Base-by-base conservation (phyloP, 2,329 filamentous ascomycete species). In the Cladophialophora bantiana region DNA sequence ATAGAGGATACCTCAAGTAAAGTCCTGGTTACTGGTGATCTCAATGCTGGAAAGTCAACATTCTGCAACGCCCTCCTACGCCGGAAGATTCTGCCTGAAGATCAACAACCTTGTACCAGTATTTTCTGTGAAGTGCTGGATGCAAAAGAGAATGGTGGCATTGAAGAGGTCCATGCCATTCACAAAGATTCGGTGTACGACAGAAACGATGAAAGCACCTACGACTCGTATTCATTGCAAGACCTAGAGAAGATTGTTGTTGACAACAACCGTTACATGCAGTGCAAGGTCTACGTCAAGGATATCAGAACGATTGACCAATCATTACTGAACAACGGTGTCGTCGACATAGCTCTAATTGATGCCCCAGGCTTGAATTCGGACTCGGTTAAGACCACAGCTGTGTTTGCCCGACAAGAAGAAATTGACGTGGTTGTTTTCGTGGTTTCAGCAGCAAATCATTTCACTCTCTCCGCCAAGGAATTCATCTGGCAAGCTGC, bases 401-500 rank as follows among this genome's bases (percentile, higher is more conserved):
- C 95, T 20, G 91, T 99, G 6, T 99, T 99, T 78, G 95, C 95
- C 31, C 86, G 95, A 65, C 95, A 99, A 76, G 95, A 99, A 78
- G 95, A 99, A 79, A 99, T 99, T 70, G 95, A 99, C 74, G 95
- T 99, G 0, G 95, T 99, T 0, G 94, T 99, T 0, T 99, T 99
- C 74, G 95, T 99, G 38, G 95, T 99, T 4, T 97, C 94, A 10
- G 95, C 95, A 2, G 93, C 94, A 32, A 99, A 99, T 72, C 95
- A 99, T 79, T 98, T 99, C 76, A 99, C 95, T 0, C 88, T 96
- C 62, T 97, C 95, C 0, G 94, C 95, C n/a, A 96, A 92, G 79
- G 95, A 99, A 74, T 99, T 99, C 75, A 97, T 99, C 69, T 91
- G 92, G 84, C 94, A 94, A 59, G 95, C 95, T 1, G 95, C 95